A percentile compares a stretch with the other conserved stretches of the same genome.
Evolutionary conservation across 164 flowering plant genomes (phyloP).

Genomic region (Magnolia kwangsiensis): DNA sequence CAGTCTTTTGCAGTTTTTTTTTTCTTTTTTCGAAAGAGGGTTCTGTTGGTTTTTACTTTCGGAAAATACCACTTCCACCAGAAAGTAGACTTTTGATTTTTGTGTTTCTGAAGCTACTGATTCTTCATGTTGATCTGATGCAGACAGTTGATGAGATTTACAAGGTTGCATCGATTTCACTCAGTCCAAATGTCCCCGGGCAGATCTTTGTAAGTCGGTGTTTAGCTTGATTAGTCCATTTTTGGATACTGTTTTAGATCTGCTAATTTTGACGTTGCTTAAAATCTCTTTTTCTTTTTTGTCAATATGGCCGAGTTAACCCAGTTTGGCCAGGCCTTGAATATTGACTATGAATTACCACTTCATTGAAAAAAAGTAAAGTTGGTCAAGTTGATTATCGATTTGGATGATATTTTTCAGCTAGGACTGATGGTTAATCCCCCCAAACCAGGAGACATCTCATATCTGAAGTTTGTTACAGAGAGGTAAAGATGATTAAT

Average conservation of each 20-base stretch:
- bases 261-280: background rate
- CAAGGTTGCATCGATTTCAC: conserved; percentile 84
- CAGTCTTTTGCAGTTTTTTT: background rate
- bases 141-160: conserved; percentile 97
- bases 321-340: too few species aligned
- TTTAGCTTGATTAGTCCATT: background rate
- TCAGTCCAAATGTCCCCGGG: conserved; percentile 95
- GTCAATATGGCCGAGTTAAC: too few species aligned
- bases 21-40: too few species aligned
- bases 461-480: conserved; percentile 54
- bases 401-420: conserved; percentile 29
- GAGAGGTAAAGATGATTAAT: conserved; percentile 55
- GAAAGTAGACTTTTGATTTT: background rate
- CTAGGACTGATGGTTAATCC: conserved; percentile 94
- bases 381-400: background rate
- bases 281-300: background rate
- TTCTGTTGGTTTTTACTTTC: background rate
- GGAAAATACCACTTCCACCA: background rate
- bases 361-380: too few species aligned
- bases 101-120: background rate
- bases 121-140: conserved; percentile 23
- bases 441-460: conserved; percentile 91
- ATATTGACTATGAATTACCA: too few species aligned
- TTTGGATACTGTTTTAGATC: background rate
- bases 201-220: conserved; percentile 80